phyloP scores from a whole-genome alignment of 2,329 filamentous ascomycete genomes.

The Cercospora janseana region DNA sequence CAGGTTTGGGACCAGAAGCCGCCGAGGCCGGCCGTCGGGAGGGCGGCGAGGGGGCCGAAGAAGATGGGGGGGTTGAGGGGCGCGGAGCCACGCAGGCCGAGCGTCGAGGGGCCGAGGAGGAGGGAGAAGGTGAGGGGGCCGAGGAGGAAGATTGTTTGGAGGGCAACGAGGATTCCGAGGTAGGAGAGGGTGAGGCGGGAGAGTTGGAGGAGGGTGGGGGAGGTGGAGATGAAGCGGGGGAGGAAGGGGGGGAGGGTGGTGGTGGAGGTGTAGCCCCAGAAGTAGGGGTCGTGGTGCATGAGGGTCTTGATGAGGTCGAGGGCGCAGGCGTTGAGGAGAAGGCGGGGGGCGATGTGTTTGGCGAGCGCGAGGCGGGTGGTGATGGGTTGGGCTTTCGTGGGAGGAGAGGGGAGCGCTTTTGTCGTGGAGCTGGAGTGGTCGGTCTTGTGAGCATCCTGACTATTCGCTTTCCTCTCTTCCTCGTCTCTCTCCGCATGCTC shows the following conservation, averaged over 20 bases:
- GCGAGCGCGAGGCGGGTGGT: slow-evolving; percentile 38
- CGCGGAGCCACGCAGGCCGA: slow-evolving; percentile 59
- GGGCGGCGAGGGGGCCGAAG: slow-evolving; percentile 53
- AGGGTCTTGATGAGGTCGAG: slow-evolving; percentile 68
- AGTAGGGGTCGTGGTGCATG: slow-evolving; percentile 77
- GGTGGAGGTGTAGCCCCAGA: slow-evolving; percentile 49
- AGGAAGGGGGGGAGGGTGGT: slow-evolving; percentile 44
- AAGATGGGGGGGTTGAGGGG: slow-evolving; percentile 60
- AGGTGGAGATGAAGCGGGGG: slow-evolving; percentile 43
- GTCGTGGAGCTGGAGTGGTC: not conserved
- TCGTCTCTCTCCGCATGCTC: too few relatives aligned
- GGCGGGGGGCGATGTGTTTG: slow-evolving; percentile 36
- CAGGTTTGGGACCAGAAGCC: slow-evolving; percentile 86
- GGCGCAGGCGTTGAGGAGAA: slow-evolving; percentile 61
- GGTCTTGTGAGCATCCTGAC: slow-evolving; percentile 7
- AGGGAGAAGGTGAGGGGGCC: slow-evolving; percentile 61
- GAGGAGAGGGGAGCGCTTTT: slow-evolving; percentile 38
- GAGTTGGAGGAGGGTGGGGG: slow-evolving; percentile 49
- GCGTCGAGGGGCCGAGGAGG: slow-evolving; percentile 56
- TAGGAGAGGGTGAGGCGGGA: slow-evolving; percentile 60
- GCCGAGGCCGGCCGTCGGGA: slow-evolving; percentile 68
- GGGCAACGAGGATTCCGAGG: slow-evolving; percentile 56
- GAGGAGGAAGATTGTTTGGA: slow-evolving; percentile 61
- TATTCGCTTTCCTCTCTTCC: slow-evolving; percentile 27
- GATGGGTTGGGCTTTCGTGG: too few relatives aligned